phyloP scores from a whole-genome alignment of 768 basidiomycete genomes.

The Phlebiopsis flavidoalba region DNA sequence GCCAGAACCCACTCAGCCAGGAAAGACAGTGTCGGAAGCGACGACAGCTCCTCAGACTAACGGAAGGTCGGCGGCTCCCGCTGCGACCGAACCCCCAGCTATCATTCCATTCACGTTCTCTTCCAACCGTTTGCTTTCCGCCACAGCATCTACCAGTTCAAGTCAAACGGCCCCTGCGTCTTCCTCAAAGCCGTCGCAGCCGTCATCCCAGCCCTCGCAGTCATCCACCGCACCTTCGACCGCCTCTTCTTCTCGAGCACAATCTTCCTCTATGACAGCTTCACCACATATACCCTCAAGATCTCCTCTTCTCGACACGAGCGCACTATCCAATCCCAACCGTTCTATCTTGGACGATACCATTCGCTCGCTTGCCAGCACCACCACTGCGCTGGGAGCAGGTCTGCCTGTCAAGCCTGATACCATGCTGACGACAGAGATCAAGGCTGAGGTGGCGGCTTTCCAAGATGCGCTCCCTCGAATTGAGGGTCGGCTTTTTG shows the following conservation, averaged over 20 bases:
- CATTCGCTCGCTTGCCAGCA: background rate
- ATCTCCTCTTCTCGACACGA: background rate
- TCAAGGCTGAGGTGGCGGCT: background rate
- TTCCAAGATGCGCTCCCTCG: background rate
- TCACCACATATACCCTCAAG: no score
- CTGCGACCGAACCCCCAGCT: no score
- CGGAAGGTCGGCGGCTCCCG: no score
- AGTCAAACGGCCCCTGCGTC: background rate
- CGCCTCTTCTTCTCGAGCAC: background rate
- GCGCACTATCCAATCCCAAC: background rate
- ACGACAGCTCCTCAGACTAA: no score
- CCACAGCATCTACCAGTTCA: background rate
- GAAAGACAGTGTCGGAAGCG: no score
- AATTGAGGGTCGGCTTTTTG: background rate
- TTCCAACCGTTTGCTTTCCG: background rate
- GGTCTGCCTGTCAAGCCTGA: background rate
- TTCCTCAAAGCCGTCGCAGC: no score
- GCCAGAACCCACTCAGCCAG: no score
- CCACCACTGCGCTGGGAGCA: background rate
- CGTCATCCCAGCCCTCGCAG: no score
- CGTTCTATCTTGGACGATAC: background rate
- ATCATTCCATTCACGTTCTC: no score
- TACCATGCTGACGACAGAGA: background rate
- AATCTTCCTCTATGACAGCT: no score
- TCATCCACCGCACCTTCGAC: background rate